Evolutionary conservation across 2,329 filamentous ascomycete species (phyloP), one percentile per base, ranked within the genome.

Genomic region (Nannizziopsis arthrosporioides): DNA sequence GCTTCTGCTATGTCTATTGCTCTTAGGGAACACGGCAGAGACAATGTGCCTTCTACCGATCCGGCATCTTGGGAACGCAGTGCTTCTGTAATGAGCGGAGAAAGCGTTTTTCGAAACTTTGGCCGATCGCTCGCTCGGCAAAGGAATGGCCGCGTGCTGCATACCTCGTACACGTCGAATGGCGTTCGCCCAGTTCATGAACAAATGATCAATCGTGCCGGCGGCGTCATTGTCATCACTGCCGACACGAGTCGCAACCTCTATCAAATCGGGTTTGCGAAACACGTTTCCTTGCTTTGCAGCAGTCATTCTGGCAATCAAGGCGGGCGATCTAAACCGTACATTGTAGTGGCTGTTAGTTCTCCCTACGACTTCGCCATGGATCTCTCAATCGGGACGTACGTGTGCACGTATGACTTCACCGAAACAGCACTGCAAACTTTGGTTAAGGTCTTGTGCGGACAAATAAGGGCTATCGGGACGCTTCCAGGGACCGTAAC

Each of bases 291-390:
- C 10, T 92, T 94, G 83, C 90, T 95, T 67, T 95, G 89, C 67
- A 69, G 67, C 50, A 60, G 67, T 7, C 63, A 69, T 38, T 62
- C 64, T 15, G 54, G 60, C 31, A 60, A 63, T 22, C 68, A 67
- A 1, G 65, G 68, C 38, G 60, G 60, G 49, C 68, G 71, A 8
- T 35, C 54, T 5, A 95, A 94, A 66, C 85, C 89, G 1, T 69
- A 95, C 34, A 81, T 95, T 18, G 90, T 95, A 2, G 84, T 95
- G 6, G 85, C 90, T 0, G 89, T 94, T 56, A 94, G 88, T 66
- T 95, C 89, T 0, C 90, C 90, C 0, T 96, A 95, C 64, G 90
- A 96, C 63, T 96, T 96, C 63, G 88, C 87, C 39, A 88, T 90
- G 77, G 90, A 96, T 59, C 83, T 84, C 54, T 81, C 81, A 0